Evolutionary conservation across 148 eudicot species (phyloP).

Genomic region (Amaranthus palmeri): DNA sequence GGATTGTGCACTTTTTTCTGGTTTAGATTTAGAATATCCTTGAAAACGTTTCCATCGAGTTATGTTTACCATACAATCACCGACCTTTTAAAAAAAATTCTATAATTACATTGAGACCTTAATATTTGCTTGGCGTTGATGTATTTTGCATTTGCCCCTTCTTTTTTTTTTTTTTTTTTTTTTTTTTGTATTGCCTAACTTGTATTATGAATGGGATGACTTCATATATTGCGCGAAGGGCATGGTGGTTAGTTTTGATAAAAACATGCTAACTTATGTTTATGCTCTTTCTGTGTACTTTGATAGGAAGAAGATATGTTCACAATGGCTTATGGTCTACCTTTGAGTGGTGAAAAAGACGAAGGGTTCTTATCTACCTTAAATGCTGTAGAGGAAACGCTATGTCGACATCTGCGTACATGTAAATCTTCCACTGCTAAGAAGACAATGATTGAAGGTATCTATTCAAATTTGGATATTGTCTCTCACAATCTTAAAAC

Average conservation of each 20-base stretch:
- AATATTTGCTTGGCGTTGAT: neutral
- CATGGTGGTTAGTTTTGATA: neutral
- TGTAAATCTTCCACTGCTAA: conserved; percentile 68
- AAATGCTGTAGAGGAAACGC: conserved; percentile 89
- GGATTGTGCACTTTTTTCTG: neutral
- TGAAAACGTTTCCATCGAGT: too few species aligned
- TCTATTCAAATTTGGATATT: neutral
- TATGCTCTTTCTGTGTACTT: conserved; percentile 14
- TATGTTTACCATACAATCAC: neutral
- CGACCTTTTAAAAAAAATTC: neutral
- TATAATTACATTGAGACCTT: neutral
- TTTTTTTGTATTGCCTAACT: neutral
- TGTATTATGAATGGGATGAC: neutral
- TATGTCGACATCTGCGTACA: conserved; percentile 85
- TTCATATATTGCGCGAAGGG: neutral
- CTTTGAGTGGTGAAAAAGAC: conserved; percentile 79
- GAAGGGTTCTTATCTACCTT: conserved; percentile 73
- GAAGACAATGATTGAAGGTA: conserved; percentile 76
- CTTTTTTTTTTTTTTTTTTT: neutral
- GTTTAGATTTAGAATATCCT: too few species aligned
- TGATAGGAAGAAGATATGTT: conserved; percentile 90
- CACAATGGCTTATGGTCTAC: conserved; percentile 83
- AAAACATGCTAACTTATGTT: conserved; percentile 1
- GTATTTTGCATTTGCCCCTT: neutral
- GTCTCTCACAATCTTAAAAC: neutral